Conservation (phyloP, 768 basidiomycete genomes). For the Phaeotremella skinneri region DNA sequence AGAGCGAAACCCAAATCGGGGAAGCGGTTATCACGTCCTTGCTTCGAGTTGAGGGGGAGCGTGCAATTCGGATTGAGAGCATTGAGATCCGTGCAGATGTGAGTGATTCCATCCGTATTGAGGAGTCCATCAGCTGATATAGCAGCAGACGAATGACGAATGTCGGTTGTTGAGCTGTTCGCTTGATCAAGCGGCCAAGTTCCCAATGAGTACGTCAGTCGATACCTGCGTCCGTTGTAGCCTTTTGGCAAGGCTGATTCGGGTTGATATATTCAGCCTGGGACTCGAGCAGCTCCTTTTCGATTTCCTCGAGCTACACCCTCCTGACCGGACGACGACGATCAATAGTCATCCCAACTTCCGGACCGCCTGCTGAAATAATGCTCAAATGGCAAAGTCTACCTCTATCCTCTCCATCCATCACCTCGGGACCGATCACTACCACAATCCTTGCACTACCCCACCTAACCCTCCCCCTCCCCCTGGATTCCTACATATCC, state of each 20-base stretch:
- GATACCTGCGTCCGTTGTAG: not conserved
- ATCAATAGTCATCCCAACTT: conserved; percentile 7
- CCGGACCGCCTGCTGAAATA: conserved; percentile 11
- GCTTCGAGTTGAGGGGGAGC: conserved; percentile 18
- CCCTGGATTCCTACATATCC: conserved; percentile 58
- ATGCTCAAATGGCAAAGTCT: conserved; percentile 37
- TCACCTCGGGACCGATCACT: conserved; percentile 47
- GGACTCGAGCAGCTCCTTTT: conserved; percentile 63
- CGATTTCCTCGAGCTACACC: conserved; percentile 10
- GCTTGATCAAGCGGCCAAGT: not conserved
- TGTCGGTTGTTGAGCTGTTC: conserved; percentile 12
- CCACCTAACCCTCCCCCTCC: conserved; percentile 60
- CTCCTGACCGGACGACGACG: conserved; percentile 6
- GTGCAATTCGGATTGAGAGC: conserved; percentile 18
- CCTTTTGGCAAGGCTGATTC: conserved; percentile 41
- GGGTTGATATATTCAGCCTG: conserved; percentile 57
- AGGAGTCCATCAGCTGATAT: not conserved
- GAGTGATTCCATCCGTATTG: not conserved
- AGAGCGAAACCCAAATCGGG: conserved; percentile 3
- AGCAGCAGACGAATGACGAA: conserved; percentile 1
- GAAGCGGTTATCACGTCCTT: conserved; percentile 18
- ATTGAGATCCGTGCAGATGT: conserved; percentile 14
- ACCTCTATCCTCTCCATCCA: conserved; percentile 2
- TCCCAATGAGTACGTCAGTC: conserved; percentile 14
- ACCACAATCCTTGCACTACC: conserved; percentile 66